phyloP scores from a whole-genome alignment of 805 yeast genomes.

The Wickerhamiella nectarea region DNA sequence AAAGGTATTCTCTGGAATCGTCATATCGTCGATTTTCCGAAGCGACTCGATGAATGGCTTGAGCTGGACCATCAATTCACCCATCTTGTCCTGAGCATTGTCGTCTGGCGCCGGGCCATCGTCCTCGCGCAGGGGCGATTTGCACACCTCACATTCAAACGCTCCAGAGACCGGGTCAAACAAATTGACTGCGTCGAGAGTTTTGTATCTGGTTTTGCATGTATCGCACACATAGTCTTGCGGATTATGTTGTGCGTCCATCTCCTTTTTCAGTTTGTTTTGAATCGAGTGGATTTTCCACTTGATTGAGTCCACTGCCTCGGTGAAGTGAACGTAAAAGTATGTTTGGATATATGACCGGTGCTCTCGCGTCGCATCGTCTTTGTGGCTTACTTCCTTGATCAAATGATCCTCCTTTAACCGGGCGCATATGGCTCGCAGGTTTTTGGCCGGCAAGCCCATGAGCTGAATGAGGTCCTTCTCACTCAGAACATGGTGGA shows the following conservation, averaged over 20 bases:
- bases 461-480: conserved; percentile 74
- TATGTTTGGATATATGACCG: conserved; percentile 65
- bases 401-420: conserved; percentile 74
- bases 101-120: conserved; percentile 73
- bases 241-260: conserved; percentile 74
- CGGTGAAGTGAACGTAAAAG: conserved; percentile 77
- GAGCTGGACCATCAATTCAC: conserved; percentile 73
- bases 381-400: conserved; percentile 27
- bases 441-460: conserved; percentile 74
- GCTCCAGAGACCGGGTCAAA: conserved; percentile 66
- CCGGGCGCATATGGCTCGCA: conserved; percentile 67
- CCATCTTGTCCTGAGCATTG: conserved; percentile 65
- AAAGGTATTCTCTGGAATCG: conserved; percentile 76
- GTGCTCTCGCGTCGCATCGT: conserved; percentile 43
- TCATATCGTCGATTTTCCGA: conserved; percentile 67
- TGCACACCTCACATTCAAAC: conserved; percentile 77
- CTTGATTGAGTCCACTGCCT: conserved; percentile 88
- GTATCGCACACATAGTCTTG: conserved; percentile 88
- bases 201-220: conserved; percentile 68
- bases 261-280: conserved; percentile 61
- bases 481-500: conserved; percentile 83
- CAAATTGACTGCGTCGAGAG: conserved; percentile 75
- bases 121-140: conserved; percentile 66
- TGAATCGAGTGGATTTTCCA: conserved; percentile 92
- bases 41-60: conserved; percentile 76